phyloP scores from a whole-genome alignment of 306 rosid genomes.

The Dryas drummondii region DNA sequence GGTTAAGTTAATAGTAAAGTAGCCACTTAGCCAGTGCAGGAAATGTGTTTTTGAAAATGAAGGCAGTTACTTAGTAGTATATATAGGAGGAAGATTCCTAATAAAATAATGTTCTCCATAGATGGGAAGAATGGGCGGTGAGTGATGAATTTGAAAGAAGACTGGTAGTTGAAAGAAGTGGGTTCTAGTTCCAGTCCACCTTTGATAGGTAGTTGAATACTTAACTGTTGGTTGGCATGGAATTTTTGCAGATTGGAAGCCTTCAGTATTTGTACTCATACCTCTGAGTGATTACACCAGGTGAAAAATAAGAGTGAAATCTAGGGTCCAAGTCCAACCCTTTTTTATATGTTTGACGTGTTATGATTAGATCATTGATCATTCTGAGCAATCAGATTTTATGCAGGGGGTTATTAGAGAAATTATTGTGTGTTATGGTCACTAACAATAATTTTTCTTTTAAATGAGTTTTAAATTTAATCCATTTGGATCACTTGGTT shows the following conservation, averaged over 20 bases:
- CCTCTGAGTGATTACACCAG: background rate
- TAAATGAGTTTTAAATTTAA: background rate
- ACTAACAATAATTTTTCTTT: no score
- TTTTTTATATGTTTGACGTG: background rate
- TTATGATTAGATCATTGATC: background rate
- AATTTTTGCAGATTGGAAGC: background rate
- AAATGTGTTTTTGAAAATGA: conserved; percentile 22
- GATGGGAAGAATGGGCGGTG: conserved; percentile 28
- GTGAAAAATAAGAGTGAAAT: background rate
- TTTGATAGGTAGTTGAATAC: conserved; percentile 59
- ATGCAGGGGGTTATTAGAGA: background rate
- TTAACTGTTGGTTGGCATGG: conserved; percentile 35
- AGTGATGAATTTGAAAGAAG: conserved; percentile 26
- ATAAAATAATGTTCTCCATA: conserved; percentile 9
- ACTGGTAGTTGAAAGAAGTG: conserved; percentile 61
- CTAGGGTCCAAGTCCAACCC: background rate
- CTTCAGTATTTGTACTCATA: background rate
- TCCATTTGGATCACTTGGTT: background rate
- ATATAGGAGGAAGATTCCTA: conserved; percentile 36
- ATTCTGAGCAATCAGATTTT: background rate
- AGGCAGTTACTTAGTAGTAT: conserved; percentile 34
- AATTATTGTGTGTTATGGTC: no score
- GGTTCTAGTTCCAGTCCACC: conserved; percentile 22
- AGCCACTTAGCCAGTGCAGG: background rate
- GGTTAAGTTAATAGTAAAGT: background rate